Conservation (phyloP, 1,284 basidiomycete genomes). For the Ustilago tritici region DNA sequence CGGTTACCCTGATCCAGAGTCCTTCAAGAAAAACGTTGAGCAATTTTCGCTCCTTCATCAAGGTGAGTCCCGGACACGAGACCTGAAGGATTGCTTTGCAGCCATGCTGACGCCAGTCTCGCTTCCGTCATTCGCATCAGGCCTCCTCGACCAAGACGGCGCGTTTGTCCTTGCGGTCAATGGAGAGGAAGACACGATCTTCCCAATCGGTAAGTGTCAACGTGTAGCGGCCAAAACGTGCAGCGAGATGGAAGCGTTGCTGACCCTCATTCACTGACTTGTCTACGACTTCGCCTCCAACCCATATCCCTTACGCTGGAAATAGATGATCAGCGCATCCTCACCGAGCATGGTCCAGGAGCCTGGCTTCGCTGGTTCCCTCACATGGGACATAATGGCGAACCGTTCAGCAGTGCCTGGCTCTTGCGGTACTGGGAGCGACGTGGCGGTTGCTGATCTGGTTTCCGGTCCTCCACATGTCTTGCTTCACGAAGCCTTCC, state of each 20-base stretch:
- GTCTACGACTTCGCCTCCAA: not conserved
- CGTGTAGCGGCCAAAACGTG: not conserved
- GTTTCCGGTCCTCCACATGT: not conserved
- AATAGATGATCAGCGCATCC: slow-evolving; percentile 45
- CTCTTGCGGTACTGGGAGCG: slow-evolving; percentile 30
- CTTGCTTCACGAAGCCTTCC: not conserved
- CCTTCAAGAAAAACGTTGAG: slow-evolving; percentile 31
- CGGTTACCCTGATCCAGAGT: slow-evolving; percentile 33
- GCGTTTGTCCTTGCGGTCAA: slow-evolving; percentile 36
- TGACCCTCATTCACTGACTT: not conserved
- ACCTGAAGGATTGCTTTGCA: not conserved
- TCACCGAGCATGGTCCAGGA: slow-evolving; percentile 41
- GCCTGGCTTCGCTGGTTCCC: slow-evolving; percentile 46
- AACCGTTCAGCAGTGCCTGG: slow-evolving; percentile 40
- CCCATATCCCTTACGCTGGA: not conserved
- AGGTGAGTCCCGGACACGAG: slow-evolving; percentile 4
- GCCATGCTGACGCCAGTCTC: not conserved
- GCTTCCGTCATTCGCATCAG: not conserved
- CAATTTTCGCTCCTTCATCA: slow-evolving; percentile 40
- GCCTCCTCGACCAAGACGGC: slow-evolving; percentile 32
- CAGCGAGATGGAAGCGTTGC: not conserved
- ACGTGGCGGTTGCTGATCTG: slow-evolving; percentile 17
- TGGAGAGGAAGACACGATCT: slow-evolving; percentile 46
- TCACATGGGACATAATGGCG: slow-evolving; percentile 44
- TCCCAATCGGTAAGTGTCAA: slow-evolving; percentile 38